Percentiles rank a stretch among this genome's conserved stretches.
phyloP scores from a whole-genome alignment of 345 rosid species.

The Eucalyptus grandis region DNA sequence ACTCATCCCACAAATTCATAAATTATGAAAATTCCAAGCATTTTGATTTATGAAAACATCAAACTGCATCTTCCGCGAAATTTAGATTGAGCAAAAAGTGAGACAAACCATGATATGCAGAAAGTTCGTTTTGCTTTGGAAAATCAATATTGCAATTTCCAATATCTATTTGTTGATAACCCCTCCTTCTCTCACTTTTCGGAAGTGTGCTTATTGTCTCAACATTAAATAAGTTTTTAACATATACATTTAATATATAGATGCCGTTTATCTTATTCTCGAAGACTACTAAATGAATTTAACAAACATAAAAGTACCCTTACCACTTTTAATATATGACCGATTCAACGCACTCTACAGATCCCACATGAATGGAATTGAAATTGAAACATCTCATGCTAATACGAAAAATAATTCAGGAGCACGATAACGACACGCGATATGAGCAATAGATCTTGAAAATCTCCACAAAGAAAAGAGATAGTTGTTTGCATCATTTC shows the following conservation, averaged over 20 bases:
- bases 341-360: fast-evolving
- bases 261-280: background rate
- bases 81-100: too few relatives aligned
- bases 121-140: too few relatives aligned
- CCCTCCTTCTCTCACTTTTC: too few relatives aligned
- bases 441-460: fast-evolving
- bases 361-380: fast-evolving
- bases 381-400: background rate
- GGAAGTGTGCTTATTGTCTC: too few relatives aligned
- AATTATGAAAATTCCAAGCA: too few relatives aligned
- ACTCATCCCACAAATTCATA: background rate
- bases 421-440: fast-evolving
- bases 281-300: background rate
- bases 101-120: too few relatives aligned
- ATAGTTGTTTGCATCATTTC: fast-evolving
- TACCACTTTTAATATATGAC: fast-evolving
- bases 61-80: fast-evolving
- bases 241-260: fast-evolving
- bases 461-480: background rate
- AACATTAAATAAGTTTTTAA: too few relatives aligned
- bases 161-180: too few relatives aligned
- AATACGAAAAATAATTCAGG: too few relatives aligned
- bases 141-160: too few relatives aligned
- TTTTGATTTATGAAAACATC: too few relatives aligned
- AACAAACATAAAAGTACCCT: background rate